Evolutionary conservation across 345 rosid species (phyloP), one percentile per base, ranked within the genome.

Genomic region (Pugionium dolabratum): DNA sequence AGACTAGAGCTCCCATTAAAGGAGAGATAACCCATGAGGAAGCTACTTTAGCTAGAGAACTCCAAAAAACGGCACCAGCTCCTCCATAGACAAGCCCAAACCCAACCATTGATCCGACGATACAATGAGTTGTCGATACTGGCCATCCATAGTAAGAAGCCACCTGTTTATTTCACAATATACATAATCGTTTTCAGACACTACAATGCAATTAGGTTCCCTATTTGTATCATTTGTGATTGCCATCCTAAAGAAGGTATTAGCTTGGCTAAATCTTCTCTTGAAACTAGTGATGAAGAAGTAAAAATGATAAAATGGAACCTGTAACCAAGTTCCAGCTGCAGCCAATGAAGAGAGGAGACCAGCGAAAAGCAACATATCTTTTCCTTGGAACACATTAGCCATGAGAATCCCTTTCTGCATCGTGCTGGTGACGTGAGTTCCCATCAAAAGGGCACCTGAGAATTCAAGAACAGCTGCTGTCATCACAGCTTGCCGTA

Each of bases 321-420:
- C 97, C 98, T 94, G 97, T 77, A 94, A 74, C 96, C 99, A 94
- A 79, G 97, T 85, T 52, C 97, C 96, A 73, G 97, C 97, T 26
- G 97, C 95, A 62, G 90, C 97, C 26, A 94, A 69, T 48, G 90
- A 88, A 78, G 95, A 88, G 35, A 93, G 84, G 60, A 93, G 78
- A 5, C 99, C 96, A 54, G 95, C 80, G 27, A 94, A 86, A 47
- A 90, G 96, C 75, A 94, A 79, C 61, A 75, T 82, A 63, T 88
- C 84, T 76, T 82, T 90, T 70, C 99, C 99, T 49, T 86, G 89
- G 79, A 94, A 94, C 69, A 90, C 90, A 77, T 80, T 81, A 55
- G 96, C 82, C 70, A 86, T 87, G 11, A 94, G 76, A 77, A 94
- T 94, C 30, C 99, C 97, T 62, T 88, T 94, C 92, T 94, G 99